These are phyloP conservation scores for Aspergillus quadricinctus DNA, from an alignment of 2,329 filamentous ascomycete species.

Conservation along the genomic window DNA sequence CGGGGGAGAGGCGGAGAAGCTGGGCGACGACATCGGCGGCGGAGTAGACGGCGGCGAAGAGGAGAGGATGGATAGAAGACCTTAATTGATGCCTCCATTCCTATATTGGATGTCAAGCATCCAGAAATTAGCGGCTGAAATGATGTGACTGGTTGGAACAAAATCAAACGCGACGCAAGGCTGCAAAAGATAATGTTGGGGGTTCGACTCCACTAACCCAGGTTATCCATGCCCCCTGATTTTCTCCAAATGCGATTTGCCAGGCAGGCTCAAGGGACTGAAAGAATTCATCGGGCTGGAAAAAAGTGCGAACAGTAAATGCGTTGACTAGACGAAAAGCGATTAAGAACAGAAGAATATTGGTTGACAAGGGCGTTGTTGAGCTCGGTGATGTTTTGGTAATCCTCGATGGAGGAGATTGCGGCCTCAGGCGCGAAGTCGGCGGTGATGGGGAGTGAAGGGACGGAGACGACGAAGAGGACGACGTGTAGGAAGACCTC, in stretches of 20 bases:
- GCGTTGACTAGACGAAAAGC: conserved; percentile 76
- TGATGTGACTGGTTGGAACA: not conserved
- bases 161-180: not conserved
- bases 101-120: conserved; percentile 44
- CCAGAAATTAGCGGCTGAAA: conserved; percentile 2
- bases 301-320: conserved; percentile 77
- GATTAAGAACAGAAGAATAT: conserved; percentile 46
- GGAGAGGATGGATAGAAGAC: conserved; percentile 82
- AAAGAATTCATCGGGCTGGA: conserved; percentile 97
- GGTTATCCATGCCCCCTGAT: conserved; percentile 84
- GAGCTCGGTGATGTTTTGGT: conserved; percentile 1
- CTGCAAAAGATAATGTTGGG: not conserved
- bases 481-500: not conserved
- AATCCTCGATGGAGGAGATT: conserved; percentile 1
- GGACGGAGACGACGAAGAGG: not conserved
- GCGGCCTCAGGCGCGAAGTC: conserved; percentile 9
- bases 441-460: conserved; percentile 1
- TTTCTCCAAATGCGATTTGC: conserved; percentile 73
- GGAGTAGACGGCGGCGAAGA: conserved; percentile 76
- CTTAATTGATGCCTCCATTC: conserved; percentile 89
- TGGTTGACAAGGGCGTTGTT: conserved; percentile 7
- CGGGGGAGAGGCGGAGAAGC: conserved; percentile 51
- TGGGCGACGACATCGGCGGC: conserved; percentile 54
- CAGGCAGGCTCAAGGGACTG: conserved; percentile 94
- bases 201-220: conserved; percentile 63